Evolutionary conservation across 2,329 filamentous ascomycete genomes (phyloP).

Genomic region (Hymenoscyphus occultus): DNA sequence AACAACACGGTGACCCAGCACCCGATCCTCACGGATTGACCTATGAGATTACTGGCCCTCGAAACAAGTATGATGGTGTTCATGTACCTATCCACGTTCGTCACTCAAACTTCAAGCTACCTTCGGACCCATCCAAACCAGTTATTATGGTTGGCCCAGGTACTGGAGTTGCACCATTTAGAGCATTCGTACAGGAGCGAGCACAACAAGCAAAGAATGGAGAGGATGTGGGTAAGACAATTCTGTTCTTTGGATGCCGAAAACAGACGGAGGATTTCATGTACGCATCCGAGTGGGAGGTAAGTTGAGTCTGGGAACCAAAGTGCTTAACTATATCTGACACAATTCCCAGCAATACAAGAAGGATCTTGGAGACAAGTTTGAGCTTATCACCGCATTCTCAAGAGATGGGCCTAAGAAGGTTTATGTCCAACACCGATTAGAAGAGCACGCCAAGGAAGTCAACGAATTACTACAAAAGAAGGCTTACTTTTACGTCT

Average conservation of each 20-base stretch:
- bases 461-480: slow-evolving; percentile 82
- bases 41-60: slow-evolving; percentile 82
- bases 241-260: slow-evolving; percentile 95
- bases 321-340: slow-evolving; percentile 21
- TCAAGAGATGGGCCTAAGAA: slow-evolving; percentile 86
- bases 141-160: slow-evolving; percentile 95
- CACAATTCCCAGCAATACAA: slow-evolving; percentile 66
- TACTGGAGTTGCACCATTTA: slow-evolving; percentile 94
- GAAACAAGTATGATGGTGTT: slow-evolving; percentile 96
- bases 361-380: slow-evolving; percentile 78
- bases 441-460: slow-evolving; percentile 78
- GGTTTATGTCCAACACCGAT: slow-evolving; percentile 92
- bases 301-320: slow-evolving; percentile 47
- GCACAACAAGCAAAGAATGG: slow-evolving; percentile 79
- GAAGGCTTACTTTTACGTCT: slow-evolving; percentile 96
- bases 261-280: slow-evolving; percentile 87
- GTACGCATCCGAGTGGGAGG: slow-evolving; percentile 89
- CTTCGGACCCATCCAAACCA: slow-evolving; percentile 89
- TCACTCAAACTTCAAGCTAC: slow-evolving; percentile 98
- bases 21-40: slow-evolving; percentile 80
- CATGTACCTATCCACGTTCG: slow-evolving; percentile 94
- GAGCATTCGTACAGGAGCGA: slow-evolving; percentile 91
- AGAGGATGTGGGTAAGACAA: slow-evolving; percentile 76
- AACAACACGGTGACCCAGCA: slow-evolving; percentile 84
- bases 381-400: slow-evolving; percentile 89